Conservation (phyloP, 2,329 filamentous ascomycete genomes). For the Cadophora sp. region DNA sequence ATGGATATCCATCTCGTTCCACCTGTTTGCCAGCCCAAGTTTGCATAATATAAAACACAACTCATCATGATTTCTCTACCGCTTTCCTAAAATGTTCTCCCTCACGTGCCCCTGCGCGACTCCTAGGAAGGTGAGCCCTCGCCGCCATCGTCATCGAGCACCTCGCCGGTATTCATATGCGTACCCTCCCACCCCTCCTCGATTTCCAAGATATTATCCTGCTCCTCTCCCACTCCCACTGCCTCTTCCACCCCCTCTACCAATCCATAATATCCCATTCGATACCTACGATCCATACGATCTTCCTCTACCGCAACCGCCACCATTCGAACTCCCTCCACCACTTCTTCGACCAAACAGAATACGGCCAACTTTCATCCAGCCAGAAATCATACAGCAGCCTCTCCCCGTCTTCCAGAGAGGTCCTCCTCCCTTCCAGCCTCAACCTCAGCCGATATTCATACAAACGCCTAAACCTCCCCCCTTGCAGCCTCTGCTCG, state of each 20-base stretch:
- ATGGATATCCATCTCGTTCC: not conserved
- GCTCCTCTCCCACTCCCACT: not conserved
- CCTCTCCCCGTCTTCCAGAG: not conserved
- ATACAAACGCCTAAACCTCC: not conserved
- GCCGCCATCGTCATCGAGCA: not conserved
- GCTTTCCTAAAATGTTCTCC: not conserved
- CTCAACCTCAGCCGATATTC: conserved; percentile 2
- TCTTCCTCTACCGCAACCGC: not conserved
- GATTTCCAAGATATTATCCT: not conserved
- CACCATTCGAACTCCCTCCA: not conserved
- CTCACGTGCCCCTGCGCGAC: conserved; percentile 10
- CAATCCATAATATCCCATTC: not conserved
- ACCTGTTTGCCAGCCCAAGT: too few relatives aligned
- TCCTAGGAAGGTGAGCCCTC: not conserved
- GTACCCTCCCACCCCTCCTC: not conserved
- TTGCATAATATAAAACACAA: not conserved
- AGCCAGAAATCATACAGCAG: not conserved
- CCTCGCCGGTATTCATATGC: not conserved
- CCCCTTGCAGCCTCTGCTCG: not conserved
- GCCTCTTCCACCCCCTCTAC: not conserved
- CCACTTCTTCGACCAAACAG: not conserved
- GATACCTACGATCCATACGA: not conserved
- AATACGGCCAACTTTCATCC: not conserved
- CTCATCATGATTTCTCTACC: not conserved
- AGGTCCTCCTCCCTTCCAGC: not conserved